Evolutionary conservation across 176 grass and related monocot species (phyloP), one percentile per base, ranked within the genome.

Genomic region (Puccinellia tenuiflora): DNA sequence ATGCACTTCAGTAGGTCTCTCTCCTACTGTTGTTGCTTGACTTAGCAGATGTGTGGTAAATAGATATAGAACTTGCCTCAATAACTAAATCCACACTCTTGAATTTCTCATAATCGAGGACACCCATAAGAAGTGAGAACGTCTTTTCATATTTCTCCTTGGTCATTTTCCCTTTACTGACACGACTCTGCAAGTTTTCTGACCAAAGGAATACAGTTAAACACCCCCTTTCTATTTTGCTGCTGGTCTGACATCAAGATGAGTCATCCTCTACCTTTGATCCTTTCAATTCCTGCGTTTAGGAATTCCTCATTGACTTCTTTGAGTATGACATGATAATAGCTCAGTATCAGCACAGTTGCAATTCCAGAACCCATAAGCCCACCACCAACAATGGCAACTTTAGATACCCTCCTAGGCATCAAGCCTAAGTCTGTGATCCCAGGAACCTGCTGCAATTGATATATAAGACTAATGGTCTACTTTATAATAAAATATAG

Each of bases 351-450:
- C 88, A 98, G 79, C 67, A 76, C 87, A 9, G 96, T 93, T 77
- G 92, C 96, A 79, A 98, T 98, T 90, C 90, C 92, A 56, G 96
- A 98, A 79, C 92, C 92, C 88, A 93, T 95, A 64, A 90, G 85
- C 31, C 90, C 90, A 45, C 92, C 89, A 66, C 96, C 92, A 80
- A 98, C 47, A 81, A 98, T 93, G 72, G 88, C 96, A 65, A 90
- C 88, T 56, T 90, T 93, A 38, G 78, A 81, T 73, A 98, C 87
- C 88, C 89, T 90, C 38, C 90, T 89, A 50, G 92, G 92, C 39
- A 69, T 76, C 82, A 98, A 68, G 16, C 96, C 92, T 25, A 91
- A 80, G 80, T 98, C 90, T 65, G 92, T 95, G 22, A 83, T 75
- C 65, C 89, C 92, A 88, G 96, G 90, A 85, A 98, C 78, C 96